Evolutionary conservation across 441 rosid species (phyloP).

Genomic region (Populus hybrid): DNA sequence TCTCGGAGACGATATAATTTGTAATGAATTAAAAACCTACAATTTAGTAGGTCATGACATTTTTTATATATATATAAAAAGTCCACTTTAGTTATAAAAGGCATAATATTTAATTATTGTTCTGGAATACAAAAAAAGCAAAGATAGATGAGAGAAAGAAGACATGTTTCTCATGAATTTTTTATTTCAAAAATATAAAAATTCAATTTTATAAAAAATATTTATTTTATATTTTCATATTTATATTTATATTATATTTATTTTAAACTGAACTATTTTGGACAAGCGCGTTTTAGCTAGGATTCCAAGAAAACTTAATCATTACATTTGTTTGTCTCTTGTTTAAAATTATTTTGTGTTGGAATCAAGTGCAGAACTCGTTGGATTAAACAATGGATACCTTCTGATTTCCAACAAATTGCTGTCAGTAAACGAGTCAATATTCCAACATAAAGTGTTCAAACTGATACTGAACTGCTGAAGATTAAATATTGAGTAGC

Average conservation of each 20-base stretch:
- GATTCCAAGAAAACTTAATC: neutral
- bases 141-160: too few species aligned
- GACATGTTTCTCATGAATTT: too few species aligned
- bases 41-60: too few species aligned
- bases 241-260: too few species aligned
- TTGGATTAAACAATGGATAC: neutral
- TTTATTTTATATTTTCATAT: too few species aligned
- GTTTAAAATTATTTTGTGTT: neutral
- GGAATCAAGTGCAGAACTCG: neutral
- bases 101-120: too few species aligned
- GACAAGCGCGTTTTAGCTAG: neutral
- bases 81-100: too few species aligned
- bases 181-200: too few species aligned
- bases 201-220: too few species aligned
- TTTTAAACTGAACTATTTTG: neutral
- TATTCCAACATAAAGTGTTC: neutral
- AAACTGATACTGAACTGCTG: neutral
- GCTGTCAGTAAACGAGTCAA: neutral
- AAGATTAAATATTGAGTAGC: neutral
- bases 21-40: neutral
- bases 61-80: too few species aligned
- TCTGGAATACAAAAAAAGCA: too few species aligned
- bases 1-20: too few species aligned
- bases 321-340: neutral
- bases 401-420: neutral